Evolutionary conservation across 805 yeast species (phyloP).

Genomic region (Candida berthetii): DNA sequence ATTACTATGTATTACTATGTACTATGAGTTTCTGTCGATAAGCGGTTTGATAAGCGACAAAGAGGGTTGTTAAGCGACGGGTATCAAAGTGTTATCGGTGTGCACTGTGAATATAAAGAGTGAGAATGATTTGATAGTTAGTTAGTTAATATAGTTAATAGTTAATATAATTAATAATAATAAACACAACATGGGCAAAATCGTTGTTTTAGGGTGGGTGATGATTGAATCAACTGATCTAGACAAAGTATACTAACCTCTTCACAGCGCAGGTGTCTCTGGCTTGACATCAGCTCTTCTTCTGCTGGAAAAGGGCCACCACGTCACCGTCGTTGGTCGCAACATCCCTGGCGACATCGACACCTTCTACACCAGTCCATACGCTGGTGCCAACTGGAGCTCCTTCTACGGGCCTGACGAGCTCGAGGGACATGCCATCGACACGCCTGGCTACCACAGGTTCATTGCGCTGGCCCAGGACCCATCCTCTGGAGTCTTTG

Average conservation of each 20-base stretch:
- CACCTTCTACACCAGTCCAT: conserved; percentile 54
- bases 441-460: conserved; percentile 40
- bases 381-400: conserved; percentile 71
- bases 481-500: conserved; percentile 43
- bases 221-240: background rate
- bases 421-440: conserved; percentile 31
- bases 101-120: too few relatives aligned
- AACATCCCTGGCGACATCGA: conserved; percentile 53
- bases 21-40: too few relatives aligned
- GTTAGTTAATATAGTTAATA: too few relatives aligned
- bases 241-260: background rate
- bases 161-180: too few relatives aligned
- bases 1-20: too few relatives aligned
- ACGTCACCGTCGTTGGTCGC: conserved; percentile 35
- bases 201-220: conserved; percentile 14
- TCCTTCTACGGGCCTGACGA: conserved; percentile 46
- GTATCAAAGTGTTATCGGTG: too few relatives aligned
- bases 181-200: conserved; percentile 4
- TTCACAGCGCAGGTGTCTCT: conserved; percentile 43
- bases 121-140: too few relatives aligned
- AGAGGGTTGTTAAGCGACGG: too few relatives aligned
- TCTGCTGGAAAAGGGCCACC: conserved; percentile 32
- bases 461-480: conserved; percentile 41
- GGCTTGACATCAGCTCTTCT: conserved; percentile 47
- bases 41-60: too few relatives aligned